Percentiles rank a stretch among this genome's conserved stretches.
Conservation (phyloP, 371 early-diverging fungal species). For the Rhizopus arrhizus region DNA sequence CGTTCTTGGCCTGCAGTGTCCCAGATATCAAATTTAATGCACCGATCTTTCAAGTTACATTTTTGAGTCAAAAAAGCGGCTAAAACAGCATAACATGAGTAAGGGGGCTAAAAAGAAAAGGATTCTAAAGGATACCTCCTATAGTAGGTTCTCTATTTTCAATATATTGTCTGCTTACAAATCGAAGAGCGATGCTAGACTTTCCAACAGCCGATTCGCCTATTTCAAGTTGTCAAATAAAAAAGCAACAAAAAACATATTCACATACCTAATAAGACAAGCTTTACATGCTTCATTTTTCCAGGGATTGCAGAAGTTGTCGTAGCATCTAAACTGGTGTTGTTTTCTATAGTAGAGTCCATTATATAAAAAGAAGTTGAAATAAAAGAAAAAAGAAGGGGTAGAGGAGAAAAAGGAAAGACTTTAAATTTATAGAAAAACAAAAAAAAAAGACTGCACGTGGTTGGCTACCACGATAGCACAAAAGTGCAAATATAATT, state of each 20-base stretch:
- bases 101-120: constrained; percentile 6
- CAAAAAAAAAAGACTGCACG: constrained; percentile 4
- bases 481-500: neutral
- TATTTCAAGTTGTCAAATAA: constrained; percentile 26
- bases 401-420: neutral
- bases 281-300: constrained; percentile 64
- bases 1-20: constrained; percentile 94
- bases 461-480: neutral
- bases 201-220: constrained; percentile 90
- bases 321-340: neutral
- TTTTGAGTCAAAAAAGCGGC: constrained; percentile 85
- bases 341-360: neutral
- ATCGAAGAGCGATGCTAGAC: constrained; percentile 81
- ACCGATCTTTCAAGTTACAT: constrained; percentile 65
- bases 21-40: constrained; percentile 89
- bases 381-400: neutral
- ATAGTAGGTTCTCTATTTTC: constrained; percentile 97
- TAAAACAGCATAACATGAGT: constrained; percentile 16
- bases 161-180: constrained; percentile 92
- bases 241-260: neutral
- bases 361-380: neutral
- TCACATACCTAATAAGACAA: constrained; percentile 69
- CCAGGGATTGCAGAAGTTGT: neutral
- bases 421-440: neutral
- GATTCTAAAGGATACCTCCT: constrained; percentile 64